Base-by-base conservation (phyloP, 2,329 filamentous ascomycete genomes). In the Tetracladium maxilliforme region DNA sequence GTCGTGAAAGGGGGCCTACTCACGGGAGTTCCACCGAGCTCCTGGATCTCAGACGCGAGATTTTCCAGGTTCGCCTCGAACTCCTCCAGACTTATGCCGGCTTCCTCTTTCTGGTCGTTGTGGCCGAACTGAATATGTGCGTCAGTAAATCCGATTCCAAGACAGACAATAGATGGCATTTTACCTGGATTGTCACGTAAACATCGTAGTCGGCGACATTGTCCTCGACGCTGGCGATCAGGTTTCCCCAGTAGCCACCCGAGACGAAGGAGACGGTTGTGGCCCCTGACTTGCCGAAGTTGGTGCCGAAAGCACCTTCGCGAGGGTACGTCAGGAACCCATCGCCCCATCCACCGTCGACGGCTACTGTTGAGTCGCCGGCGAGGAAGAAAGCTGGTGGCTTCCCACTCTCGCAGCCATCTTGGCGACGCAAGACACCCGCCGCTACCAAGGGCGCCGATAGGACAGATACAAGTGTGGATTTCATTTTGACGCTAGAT, bases 131-230 rank as follows among this genome's bases (percentile, higher is more conserved):
- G 35, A 3, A 35, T 37, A 3, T 10, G 6, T 12, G 12, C n/a
- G 14, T 8, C 18, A 17, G 16, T 12, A 12, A 13, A 26, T 22
- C 5, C 7, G 15, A 14, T 6, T 7, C 14, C 13, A 10, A 12
- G 7, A 7, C 2, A 3, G 9, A 22, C 5, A 25, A 16, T 17
- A 18, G 11, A 23, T 8, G 19, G 28, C 29, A 24, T n/a, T 41
- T 33, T 32, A 55, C 51, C 46, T 67, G 44, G 5, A 64, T 61
- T 0, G 60, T 64, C 6, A 64, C 58, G 22, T 53, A 62, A 4
- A 59, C 49, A 2, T 41, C 36, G 30, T 54, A 52, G 3, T 34
- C 24, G 0, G 33, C 30, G 14, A 44, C 48, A 15, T 46, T 37
- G 4, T 40, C 38, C 5, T 33, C 36, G 2, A 61, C 46, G 10